These are phyloP conservation scores for Circinella minor DNA, from an alignment of 371 early-diverging fungal species.

Conservation along the genomic window DNA sequence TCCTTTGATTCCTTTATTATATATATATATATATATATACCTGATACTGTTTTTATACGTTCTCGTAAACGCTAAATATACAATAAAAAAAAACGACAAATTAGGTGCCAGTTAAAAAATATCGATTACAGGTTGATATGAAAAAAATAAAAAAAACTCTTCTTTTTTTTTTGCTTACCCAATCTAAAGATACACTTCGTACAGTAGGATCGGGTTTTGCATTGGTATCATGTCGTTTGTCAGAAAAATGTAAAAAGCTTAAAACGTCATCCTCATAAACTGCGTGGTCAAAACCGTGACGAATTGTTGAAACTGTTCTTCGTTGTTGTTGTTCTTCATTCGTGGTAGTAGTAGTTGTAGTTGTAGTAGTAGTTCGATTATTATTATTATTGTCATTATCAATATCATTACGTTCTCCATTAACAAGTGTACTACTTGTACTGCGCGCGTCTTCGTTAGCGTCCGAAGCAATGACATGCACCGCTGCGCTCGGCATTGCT, in stretches of 20 bases:
- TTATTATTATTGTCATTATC: constrained; percentile 20
- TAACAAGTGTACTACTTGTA: constrained; percentile 65
- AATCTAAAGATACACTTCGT: constrained; percentile 38
- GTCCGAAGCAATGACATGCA: constrained; percentile 25
- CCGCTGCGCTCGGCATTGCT: constrained; percentile 37
- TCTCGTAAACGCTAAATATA: constrained; percentile 43
- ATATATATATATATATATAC: constrained; percentile 26
- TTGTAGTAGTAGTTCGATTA: constrained; percentile 30
- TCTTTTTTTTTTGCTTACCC: constrained; percentile 26
- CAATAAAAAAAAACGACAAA: not conserved
- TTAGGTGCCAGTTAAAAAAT: not conserved
- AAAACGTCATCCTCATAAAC: constrained; percentile 61
- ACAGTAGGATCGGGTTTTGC: constrained; percentile 30
- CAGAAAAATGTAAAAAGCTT: constrained; percentile 62
- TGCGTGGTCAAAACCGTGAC: constrained; percentile 65
- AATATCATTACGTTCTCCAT: constrained; percentile 48
- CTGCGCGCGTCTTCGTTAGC: constrained; percentile 63
- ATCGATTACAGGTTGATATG: not conserved
- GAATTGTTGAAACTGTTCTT: constrained; percentile 18
- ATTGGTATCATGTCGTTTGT: constrained; percentile 62
- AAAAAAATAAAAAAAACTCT: not conserved
- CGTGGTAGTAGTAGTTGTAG: constrained; percentile 22
- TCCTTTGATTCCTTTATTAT: too few relatives aligned
- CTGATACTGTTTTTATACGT: constrained; percentile 56
- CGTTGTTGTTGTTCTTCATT: constrained; percentile 12